A percentile compares a stretch with the other conserved stretches of the same genome.
These are phyloP conservation scores for Bacidia rubella DNA, from an alignment of 495 filamentous ascomycete species.

Conservation along the genomic window DNA sequence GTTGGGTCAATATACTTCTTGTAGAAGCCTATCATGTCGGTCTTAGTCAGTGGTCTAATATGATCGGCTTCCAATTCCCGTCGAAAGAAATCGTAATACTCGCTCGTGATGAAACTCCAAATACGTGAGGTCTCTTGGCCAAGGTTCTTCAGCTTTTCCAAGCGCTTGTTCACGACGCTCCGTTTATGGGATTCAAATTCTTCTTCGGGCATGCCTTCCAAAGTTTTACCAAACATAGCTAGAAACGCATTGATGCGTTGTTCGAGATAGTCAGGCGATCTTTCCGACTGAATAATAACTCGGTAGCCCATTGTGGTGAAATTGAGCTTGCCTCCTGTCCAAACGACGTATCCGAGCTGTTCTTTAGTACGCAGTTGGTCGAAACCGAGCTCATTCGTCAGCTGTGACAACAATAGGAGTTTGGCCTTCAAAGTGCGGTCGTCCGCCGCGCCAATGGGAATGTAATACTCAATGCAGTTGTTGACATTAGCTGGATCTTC, in stretches of 20 bases:
- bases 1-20: constrained; percentile 58
- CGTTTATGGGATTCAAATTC: constrained; percentile 88
- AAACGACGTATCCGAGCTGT: constrained; percentile 94
- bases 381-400: constrained; percentile 85
- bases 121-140: constrained; percentile 69
- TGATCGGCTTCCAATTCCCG: constrained; percentile 65
- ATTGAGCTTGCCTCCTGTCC: constrained; percentile 56
- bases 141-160: constrained; percentile 90
- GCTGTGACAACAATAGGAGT: constrained; percentile 72
- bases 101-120: constrained; percentile 72
- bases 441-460: constrained; percentile 62
- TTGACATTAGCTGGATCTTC: constrained; percentile 92
- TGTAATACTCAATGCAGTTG: constrained; percentile 84
- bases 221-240: constrained; percentile 40
- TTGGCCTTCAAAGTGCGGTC: constrained; percentile 58
- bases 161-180: constrained; percentile 71
- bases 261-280: constrained; percentile 68
- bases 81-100: constrained; percentile 79
- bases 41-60: constrained; percentile 61
- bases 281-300: constrained; percentile 90
- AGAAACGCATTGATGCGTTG: constrained; percentile 78
- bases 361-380: constrained; percentile 93
- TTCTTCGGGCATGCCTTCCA: constrained; percentile 64
- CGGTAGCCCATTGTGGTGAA: constrained; percentile 69
- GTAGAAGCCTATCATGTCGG: constrained; percentile 70